Base-by-base conservation (phyloP, 345 rosid genomes). In the Bruguiera parviflora region DNA sequence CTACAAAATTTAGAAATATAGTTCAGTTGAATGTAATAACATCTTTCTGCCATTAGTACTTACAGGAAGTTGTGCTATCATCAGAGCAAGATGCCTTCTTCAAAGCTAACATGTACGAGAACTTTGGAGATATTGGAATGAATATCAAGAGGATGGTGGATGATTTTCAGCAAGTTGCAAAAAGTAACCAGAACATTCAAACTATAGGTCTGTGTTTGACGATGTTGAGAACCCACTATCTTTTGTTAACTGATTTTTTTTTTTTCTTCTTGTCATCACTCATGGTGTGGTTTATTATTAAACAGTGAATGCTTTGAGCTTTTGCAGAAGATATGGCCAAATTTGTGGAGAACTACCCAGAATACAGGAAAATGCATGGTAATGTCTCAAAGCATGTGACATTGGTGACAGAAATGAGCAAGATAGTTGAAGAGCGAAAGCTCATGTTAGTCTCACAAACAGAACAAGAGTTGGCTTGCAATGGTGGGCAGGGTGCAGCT, bases 121-220 rank as follows among this genome's bases (percentile, higher is more conserved):
- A 95, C 66, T 95, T 95, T 81, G 99, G 99, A 72, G 99, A 95
- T 79, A 95, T 95, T 49, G 98, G 98, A 78, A 87, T 90, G 93
- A 95, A 87, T 77, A 92, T 95, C 79, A 92, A 95, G 88, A 78
- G 85, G 61, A 92, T 90, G 99, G 99, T 95, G 61, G 99, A 95
- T 74, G 96, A 92, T 67, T 92, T 95, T 85, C 99, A 92, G 81
- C 99, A 92, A 82, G 84, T 85, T 84, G 96, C 98, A 31, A 87
- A 88, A 82, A 92, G 99, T 72, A 95, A 95, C 84, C 97, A 92
- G 81, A 95, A 79, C 74, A 86, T 95, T 67, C 99, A 87, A 82
- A 95, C 99, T 56, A 82, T 95, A 86, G 97, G 99, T 95, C 81
- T 9, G 85, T 77, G 63, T 69, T 24, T 70, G 57, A 64, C 31